Percentiles rank a stretch among this genome's conserved stretches.
Evolutionary conservation across 2,329 filamentous ascomycete species (phyloP).

Genomic region (Cordyceps farinosa): DNA sequence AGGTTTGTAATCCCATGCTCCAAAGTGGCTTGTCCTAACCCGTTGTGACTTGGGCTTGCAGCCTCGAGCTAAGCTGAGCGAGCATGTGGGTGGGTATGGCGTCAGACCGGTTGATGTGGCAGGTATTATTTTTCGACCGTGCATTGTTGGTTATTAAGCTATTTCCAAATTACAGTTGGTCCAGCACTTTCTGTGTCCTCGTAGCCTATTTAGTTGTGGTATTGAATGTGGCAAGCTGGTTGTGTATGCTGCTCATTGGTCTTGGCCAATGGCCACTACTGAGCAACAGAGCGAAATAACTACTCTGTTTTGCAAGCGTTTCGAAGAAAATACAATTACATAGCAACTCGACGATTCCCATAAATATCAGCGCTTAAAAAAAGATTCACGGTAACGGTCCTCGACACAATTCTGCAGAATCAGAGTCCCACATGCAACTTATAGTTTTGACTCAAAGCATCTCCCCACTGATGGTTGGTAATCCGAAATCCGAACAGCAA

Average conservation of each 20-base stretch:
- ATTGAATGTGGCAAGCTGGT: too few species aligned
- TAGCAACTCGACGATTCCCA: not conserved
- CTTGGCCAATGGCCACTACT: too few species aligned
- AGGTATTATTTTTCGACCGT: not conserved
- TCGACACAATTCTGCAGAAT: not conserved
- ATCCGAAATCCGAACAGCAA: not conserved
- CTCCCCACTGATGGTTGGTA: slow-evolving; percentile 4
- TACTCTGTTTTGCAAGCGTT: too few species aligned
- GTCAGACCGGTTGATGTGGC: not conserved
- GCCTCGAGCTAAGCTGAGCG: not conserved
- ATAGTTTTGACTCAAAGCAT: not conserved
- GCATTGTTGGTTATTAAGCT: too few species aligned
- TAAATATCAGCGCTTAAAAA: not conserved
- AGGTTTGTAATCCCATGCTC: slow-evolving; percentile 5
- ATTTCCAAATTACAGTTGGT: too few species aligned
- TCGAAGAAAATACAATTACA: too few species aligned
- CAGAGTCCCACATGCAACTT: not conserved
- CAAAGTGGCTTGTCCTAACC: not conserved
- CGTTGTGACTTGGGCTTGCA: not conserved
- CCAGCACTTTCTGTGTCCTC: too few species aligned
- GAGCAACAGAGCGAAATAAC: not conserved
- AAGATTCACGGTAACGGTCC: not conserved
- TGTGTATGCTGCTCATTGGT: not conserved
- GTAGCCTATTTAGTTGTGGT: too few species aligned
- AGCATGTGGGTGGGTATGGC: not conserved